phyloP scores from a whole-genome alignment of 805 yeast species.

The Metschnikowia anglica region DNA sequence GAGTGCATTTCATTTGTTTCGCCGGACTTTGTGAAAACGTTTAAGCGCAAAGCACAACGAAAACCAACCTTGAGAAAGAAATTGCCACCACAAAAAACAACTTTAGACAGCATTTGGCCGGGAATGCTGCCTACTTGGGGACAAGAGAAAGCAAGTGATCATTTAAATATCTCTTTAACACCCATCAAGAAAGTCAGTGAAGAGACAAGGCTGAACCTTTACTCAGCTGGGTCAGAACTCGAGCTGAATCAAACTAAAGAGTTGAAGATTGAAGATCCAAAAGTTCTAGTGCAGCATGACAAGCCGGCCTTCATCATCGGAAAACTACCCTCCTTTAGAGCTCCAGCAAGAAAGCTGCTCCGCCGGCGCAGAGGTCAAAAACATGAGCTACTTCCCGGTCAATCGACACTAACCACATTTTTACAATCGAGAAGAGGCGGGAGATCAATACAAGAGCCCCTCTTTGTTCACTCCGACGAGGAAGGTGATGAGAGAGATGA shows the following conservation, averaged over 20 bases:
- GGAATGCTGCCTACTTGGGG: slow-evolving; percentile 12
- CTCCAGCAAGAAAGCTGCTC: slow-evolving; percentile 6
- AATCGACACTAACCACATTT: slow-evolving; percentile 20
- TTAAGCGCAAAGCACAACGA: slow-evolving; percentile 10
- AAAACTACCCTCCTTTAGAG: too few species aligned
- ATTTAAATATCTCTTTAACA: neutral
- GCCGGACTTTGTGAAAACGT: slow-evolving; percentile 16
- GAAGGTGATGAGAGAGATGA: slow-evolving; percentile 10
- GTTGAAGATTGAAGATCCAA: neutral
- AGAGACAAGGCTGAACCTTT: neutral
- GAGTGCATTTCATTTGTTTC: slow-evolving; percentile 19
- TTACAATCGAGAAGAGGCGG: slow-evolving; percentile 10
- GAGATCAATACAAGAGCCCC: slow-evolving; percentile 8
- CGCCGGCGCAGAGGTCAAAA: slow-evolving; percentile 10
- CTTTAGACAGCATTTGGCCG: slow-evolving; percentile 25
- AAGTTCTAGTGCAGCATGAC: neutral
- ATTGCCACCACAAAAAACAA: slow-evolving; percentile 26
- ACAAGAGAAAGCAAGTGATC: neutral
- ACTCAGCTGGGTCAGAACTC: neutral
- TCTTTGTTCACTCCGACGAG: slow-evolving; percentile 17
- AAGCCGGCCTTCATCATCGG: neutral
- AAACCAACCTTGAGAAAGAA: slow-evolving; percentile 21
- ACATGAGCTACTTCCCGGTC: slow-evolving; percentile 19
- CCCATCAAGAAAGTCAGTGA: neutral
- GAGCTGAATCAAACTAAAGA: neutral